phyloP scores from a whole-genome alignment of 1,139 yeast species.

The Pneumocystis jirovecii region DNA sequence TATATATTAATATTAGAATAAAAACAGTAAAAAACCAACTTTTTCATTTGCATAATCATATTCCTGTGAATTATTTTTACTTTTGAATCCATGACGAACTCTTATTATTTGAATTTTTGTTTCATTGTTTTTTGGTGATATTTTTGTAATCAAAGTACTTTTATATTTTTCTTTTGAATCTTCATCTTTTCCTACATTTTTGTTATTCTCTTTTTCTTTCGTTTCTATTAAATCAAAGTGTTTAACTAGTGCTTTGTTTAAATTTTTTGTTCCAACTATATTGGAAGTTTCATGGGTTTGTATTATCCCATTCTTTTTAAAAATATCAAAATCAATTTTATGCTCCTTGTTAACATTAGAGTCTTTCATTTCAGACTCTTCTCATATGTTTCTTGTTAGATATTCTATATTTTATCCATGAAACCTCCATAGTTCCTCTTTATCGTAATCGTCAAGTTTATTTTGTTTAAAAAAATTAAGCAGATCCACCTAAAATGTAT shows the following conservation, averaged over 20 bases:
- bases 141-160: not conserved
- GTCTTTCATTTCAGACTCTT: not conserved
- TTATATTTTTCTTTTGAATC: not conserved
- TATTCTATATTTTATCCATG: not conserved
- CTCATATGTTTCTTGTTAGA: not conserved
- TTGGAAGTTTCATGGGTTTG: not conserved
- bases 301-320: not conserved
- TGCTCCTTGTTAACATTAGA: not conserved
- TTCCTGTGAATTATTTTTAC: not conserved
- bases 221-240: not conserved
- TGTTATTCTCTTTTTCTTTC: not conserved
- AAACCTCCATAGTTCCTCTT: not conserved
- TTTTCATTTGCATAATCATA: not conserved
- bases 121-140: not conserved
- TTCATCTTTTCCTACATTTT: not conserved
- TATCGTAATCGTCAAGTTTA: not conserved
- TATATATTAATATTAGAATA: conserved; percentile 19
- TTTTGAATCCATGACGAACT: not conserved
- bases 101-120: not conserved
- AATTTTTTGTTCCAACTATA: not conserved
- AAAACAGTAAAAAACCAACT: not conserved
- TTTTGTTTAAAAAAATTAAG: not conserved
- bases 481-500: not conserved
- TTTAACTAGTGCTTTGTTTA: not conserved
- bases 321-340: not conserved